Evolutionary conservation across 352 stramenopile species (phyloP), one percentile per base, ranked within the genome.

Genomic region (Phytopythium sindhum): DNA sequence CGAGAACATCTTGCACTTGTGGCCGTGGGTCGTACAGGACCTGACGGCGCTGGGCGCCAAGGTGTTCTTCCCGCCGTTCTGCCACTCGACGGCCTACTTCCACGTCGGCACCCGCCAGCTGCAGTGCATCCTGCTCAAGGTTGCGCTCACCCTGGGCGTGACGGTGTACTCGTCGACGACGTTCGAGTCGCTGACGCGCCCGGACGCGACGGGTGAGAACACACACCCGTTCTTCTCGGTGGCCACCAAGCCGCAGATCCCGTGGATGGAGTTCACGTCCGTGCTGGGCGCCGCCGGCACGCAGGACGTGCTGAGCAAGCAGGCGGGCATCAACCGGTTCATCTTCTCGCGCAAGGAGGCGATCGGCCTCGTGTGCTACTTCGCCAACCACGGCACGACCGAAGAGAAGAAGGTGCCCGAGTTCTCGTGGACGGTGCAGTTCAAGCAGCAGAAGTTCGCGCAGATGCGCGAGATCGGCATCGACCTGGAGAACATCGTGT

Each of bases 381-480:
- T 95, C 66, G 80, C 77, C 11, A 93, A 93, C 68, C 64, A 76
- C 23, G 74, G 78, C 50, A 86, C 80, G 35, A 80, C 78, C 21
- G 85, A 91, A 55, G 85, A 93, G 73, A 89, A 88, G 73, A 79
- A 81, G 60, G 79, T 93, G 61, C 70, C 72, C 35, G 81, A 93
- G 72, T 93, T 93, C 59, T 93, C 85, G 62, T 93, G 85, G 85
- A 91, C 81, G 26, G 81, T 90, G 53, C 85, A 93, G 73, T 93
- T 91, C 73, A 93, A 93, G 67, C 80, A 93, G 70, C 74, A 88
- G 61, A 78, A 91, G 72, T 93, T 93, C 62, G 83, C 77, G 15
- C 83, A 89, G 71, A 85, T 93, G 75, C 77, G 78, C 44, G 81
- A 81, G 17, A 75, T 84, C 23, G 84, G 80, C 42, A 75, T 95